Base-by-base conservation (phyloP, 2,329 filamentous ascomycete genomes). In the Colletotrichum salicis region DNA sequence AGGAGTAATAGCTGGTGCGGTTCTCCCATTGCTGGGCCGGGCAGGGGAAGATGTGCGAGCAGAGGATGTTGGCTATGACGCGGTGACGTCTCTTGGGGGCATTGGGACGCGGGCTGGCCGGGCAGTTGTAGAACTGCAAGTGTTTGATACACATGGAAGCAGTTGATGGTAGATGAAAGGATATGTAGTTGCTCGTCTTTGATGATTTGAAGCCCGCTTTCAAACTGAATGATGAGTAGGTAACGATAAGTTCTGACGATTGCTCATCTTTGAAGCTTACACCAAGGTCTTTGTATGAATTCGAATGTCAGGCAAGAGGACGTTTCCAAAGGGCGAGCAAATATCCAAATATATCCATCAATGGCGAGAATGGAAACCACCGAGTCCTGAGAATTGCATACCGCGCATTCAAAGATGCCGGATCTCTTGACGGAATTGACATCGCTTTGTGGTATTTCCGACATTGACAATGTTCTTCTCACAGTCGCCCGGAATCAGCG, bases 31-130 rank as follows among this genome's bases (percentile, higher is more conserved):
- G 66, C 6, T 37, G 4, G 15, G 59, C 67, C 19, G 45, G 61
- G 33, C 70, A 72, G 35, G 70, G 67, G 48, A 48, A 67, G 29
- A 56, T 64, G 22, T 72, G 24, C 12, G 70, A 64, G 41, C 70
- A 72, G 37, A 72, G 70, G n/a, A 72, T 71, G 61, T 72, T 72
- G 35, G 60, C 48, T 33, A 33, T 72, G 19, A 62, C 54, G 37
- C 33, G 48, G 56, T 72, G 70, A n/a, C 13, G n/a, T 37, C 51
- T 61, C 57, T 11, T 33, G 27, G 3, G 45, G 19, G 6, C 61
- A 48, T 6, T 64, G 45, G 10, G 41, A 11, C 41, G 41, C 33
- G 58, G 19, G 22, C 29, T 63, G 52, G 69, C 55, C 22, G 69
- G 69, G 35, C 69, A 71, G 11, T 55, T 27, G 59, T 64, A 71